Percentiles rank a stretch among this genome's conserved stretches.
Conservation (phyloP, 352 stramenopile species). For the Peronospora farinosa region DNA sequence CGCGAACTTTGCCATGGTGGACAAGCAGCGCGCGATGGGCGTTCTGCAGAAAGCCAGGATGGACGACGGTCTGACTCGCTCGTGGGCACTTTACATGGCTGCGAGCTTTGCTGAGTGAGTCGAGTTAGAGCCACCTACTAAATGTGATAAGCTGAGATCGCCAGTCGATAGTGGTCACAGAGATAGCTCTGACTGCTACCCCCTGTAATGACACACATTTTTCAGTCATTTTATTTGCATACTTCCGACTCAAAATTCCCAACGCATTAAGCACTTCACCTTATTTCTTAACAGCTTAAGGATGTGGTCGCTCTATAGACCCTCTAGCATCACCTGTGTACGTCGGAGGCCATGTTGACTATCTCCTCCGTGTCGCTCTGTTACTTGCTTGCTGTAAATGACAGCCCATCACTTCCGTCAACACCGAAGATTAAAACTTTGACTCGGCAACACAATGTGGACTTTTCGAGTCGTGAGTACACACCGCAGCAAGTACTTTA, state of each 20-base stretch:
- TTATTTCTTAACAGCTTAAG: background rate
- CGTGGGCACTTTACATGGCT: constrained; percentile 3
- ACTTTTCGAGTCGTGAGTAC: no score
- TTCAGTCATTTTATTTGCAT: background rate
- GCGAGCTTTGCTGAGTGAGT: background rate
- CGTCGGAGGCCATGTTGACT: no score
- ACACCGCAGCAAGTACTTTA: no score
- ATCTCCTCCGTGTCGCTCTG: no score
- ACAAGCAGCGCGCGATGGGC: background rate
- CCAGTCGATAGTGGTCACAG: background rate
- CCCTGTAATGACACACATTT: background rate
- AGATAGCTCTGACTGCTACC: background rate
- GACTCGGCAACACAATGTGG: no score
- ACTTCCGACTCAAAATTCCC: background rate
- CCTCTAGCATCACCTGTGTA: no score
- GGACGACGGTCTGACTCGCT: constrained; percentile 3
- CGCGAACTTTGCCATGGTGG: background rate
- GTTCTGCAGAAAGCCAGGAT: constrained; percentile 1
- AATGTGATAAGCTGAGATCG: background rate
- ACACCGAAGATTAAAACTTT: no score
- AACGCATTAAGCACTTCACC: background rate
- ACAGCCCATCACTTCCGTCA: no score
- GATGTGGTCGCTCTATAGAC: background rate
- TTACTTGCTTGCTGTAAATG: no score
- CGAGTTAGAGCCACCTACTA: background rate